phyloP scores from a whole-genome alignment of 2,329 filamentous ascomycete genomes.

The Fusarium metavorans region DNA sequence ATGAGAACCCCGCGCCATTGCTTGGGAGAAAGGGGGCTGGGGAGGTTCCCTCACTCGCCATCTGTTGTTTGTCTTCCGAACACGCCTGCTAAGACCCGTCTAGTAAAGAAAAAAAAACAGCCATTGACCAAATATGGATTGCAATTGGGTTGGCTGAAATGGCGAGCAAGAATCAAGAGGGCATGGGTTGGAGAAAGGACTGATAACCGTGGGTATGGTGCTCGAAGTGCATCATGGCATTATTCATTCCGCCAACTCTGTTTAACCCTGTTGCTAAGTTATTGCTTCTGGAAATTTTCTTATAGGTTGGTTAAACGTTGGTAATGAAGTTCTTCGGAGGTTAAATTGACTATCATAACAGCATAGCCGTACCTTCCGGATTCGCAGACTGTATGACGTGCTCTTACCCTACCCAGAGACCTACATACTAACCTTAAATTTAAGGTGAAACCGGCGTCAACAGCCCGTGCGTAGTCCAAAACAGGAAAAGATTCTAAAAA shows the following conservation, averaged over 20 bases:
- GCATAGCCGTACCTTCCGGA: not conserved
- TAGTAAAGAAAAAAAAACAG: not conserved
- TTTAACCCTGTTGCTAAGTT: not conserved
- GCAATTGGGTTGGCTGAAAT: not conserved
- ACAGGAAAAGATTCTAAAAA: not conserved
- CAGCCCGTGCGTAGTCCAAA: not conserved
- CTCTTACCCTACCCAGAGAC: not conserved
- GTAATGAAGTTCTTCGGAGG: not conserved
- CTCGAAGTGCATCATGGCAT: not conserved
- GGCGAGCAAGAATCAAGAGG: not conserved
- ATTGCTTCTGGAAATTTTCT: not conserved
- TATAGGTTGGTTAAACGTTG: not conserved
- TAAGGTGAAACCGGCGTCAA: not conserved
- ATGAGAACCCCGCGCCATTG: not conserved
- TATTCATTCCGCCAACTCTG: not conserved
- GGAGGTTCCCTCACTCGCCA: not conserved
- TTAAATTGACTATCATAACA: not conserved
- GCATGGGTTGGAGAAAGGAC: not conserved
- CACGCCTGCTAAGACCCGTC: not conserved
- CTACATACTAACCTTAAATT: not conserved
- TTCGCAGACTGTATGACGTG: not conserved
- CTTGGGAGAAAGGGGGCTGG: not conserved
- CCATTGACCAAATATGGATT: not conserved
- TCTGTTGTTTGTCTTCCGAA: not conserved
- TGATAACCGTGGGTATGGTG: not conserved